Conservation (phyloP, 1,284 basidiomycete genomes). For the Cryptococcus depauperatus region DNA sequence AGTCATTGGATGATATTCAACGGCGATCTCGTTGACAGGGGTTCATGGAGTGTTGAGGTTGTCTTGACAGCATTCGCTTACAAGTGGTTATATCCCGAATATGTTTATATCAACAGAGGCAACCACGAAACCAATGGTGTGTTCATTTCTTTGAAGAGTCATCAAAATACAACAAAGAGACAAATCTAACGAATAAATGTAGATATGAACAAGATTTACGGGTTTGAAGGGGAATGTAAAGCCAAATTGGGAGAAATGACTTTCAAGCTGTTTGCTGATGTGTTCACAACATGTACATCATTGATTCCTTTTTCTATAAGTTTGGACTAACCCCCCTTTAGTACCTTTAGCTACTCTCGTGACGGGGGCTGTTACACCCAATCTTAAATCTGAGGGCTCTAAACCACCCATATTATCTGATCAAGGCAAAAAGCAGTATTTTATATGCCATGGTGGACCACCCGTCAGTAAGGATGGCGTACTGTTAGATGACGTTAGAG, state of each 20-base stretch:
- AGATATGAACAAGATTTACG: conserved; percentile 74
- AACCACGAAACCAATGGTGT: conserved; percentile 80
- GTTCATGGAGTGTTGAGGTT: conserved; percentile 66
- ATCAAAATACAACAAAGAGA: conserved; percentile 1
- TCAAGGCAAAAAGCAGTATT: conserved; percentile 78
- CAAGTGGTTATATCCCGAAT: conserved; percentile 89
- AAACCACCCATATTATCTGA: conserved; percentile 54
- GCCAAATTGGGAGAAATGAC: conserved; percentile 89
- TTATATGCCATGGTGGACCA: conserved; percentile 85
- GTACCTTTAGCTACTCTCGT: conserved; percentile 87
- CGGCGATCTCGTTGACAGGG: conserved; percentile 91
- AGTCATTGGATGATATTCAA: conserved; percentile 85
- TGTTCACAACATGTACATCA: conserved; percentile 76
- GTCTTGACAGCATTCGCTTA: conserved; percentile 89
- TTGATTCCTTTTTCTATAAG: background rate
- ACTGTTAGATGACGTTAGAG: conserved; percentile 81
- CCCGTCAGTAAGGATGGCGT: conserved; percentile 92
- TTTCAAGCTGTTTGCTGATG: conserved; percentile 79
- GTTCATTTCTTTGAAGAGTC: conserved; percentile 4
- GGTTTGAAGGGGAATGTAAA: conserved; percentile 94
- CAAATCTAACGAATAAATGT: no score
- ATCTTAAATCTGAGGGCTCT: conserved; percentile 41
- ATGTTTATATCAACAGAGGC: conserved; percentile 84
- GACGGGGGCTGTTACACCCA: conserved; percentile 57
- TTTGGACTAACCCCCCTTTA: conserved; percentile 32